Conservation (phyloP, 2,329 filamentous ascomycete genomes). For the Paecilomyces variotii region DNA sequence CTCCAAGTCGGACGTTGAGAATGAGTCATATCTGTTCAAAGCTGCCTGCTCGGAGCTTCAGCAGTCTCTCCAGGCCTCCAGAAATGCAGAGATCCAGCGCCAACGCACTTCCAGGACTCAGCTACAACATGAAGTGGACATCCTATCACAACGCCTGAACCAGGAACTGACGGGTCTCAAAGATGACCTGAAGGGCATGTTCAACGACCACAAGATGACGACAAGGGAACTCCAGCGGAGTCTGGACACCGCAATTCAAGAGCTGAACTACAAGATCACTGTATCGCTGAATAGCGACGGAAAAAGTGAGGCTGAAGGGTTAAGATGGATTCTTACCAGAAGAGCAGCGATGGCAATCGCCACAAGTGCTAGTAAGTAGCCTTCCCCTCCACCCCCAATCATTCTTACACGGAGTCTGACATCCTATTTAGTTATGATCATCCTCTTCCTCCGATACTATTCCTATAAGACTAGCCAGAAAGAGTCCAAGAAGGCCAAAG, state of each 20-base stretch:
- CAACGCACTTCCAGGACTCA: slow-evolving; percentile 76
- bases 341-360: slow-evolving; percentile 55
- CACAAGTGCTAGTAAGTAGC: slow-evolving; percentile 39
- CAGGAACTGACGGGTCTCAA: slow-evolving; percentile 76
- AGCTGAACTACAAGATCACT: slow-evolving; percentile 94
- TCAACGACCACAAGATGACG: slow-evolving; percentile 90
- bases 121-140: slow-evolving; percentile 92
- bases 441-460: slow-evolving; percentile 39
- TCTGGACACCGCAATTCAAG: slow-evolving; percentile 82
- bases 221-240: slow-evolving; percentile 80
- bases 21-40: slow-evolving; percentile 87
- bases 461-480: slow-evolving; percentile 31
- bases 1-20: slow-evolving; percentile 87
- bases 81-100: slow-evolving; percentile 68
- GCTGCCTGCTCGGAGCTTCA: slow-evolving; percentile 88
- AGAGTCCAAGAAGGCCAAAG: slow-evolving; percentile 27
- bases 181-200: slow-evolving; percentile 90
- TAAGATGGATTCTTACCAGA: slow-evolving; percentile 74
- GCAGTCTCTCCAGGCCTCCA: slow-evolving; percentile 74
- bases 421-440: slow-evolving; percentile 36
- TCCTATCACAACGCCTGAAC: slow-evolving; percentile 71
- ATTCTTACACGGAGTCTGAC: background rate
- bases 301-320: slow-evolving; percentile 81
- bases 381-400: background rate
- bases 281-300: slow-evolving; percentile 82